These are phyloP conservation scores for Fusarium sp. DNA, from an alignment of 2,329 filamentous ascomycete genomes.

Conservation along the genomic window DNA sequence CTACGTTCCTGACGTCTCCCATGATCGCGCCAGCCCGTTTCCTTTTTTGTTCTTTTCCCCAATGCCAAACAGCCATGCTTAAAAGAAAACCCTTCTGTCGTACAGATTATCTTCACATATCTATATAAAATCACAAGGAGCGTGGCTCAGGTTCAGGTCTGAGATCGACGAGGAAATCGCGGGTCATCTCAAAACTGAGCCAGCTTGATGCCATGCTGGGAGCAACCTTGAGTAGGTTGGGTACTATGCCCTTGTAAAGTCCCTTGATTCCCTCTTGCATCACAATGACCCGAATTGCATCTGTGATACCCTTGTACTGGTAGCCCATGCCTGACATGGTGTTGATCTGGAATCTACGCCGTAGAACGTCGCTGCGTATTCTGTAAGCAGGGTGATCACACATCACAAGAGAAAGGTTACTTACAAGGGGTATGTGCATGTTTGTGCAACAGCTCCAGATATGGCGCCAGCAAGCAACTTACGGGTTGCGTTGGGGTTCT, in stretches of 20 bases:
- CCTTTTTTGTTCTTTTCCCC: constrained; percentile 13
- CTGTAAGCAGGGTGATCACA: constrained; percentile 41
- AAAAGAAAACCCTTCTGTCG: constrained; percentile 2
- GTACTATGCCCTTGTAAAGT: constrained; percentile 95
- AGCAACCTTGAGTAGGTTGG: constrained; percentile 95
- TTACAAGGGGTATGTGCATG: constrained; percentile 98
- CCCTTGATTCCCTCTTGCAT: constrained; percentile 85
- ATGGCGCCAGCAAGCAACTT: constrained; percentile 92
- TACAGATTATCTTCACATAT: constrained; percentile 38
- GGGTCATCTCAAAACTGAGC: constrained; percentile 94
- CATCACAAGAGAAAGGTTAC: constrained; percentile 46
- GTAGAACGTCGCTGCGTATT: constrained; percentile 80
- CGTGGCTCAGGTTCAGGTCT: constrained; percentile 57
- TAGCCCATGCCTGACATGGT: constrained; percentile 99
- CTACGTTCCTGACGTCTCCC: constrained; percentile 25
- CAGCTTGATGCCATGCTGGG: constrained; percentile 99
- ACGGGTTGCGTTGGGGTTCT: constrained; percentile 81
- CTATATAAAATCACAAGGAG: constrained; percentile 43
- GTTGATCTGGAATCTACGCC: constrained; percentile 96
- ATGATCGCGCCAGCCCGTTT: constrained; percentile 21
- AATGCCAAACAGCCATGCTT: constrained; percentile 8
- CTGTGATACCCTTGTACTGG: constrained; percentile 87
- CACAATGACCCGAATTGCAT: constrained; percentile 86
- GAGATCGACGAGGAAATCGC: constrained; percentile 82
- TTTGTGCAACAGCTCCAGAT: constrained; percentile 96